Conservation (phyloP, 1,139 yeast genomes). For the Candida gigantensis region DNA sequence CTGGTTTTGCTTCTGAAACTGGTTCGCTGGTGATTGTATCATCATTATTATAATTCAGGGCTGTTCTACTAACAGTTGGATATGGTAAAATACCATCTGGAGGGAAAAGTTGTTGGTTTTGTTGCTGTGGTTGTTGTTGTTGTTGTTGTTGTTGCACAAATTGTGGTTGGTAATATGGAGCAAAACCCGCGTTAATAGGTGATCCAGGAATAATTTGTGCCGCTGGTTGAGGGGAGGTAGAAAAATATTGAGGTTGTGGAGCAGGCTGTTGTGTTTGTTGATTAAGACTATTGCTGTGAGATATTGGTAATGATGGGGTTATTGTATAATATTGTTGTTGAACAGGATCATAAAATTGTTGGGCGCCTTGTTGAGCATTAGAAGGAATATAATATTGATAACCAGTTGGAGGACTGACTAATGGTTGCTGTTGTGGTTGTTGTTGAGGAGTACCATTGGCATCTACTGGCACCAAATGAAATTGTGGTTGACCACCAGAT, state of each 20-base stretch:
- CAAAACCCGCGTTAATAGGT: slow-evolving; percentile 12
- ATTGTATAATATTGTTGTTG: slow-evolving; percentile 48
- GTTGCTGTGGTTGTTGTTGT: slow-evolving; percentile 10
- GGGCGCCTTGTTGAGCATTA: slow-evolving; percentile 29
- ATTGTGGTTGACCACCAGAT: slow-evolving; percentile 15
- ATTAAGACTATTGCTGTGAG: slow-evolving; percentile 31
- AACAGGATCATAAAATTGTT: slow-evolving; percentile 48
- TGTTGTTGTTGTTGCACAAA: slow-evolving; percentile 11
- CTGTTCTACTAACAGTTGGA: slow-evolving; percentile 10
- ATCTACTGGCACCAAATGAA: slow-evolving; percentile 17
- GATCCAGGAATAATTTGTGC: slow-evolving; percentile 13
- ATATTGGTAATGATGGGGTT: slow-evolving; percentile 34
- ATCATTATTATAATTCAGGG: slow-evolving; percentile 7
- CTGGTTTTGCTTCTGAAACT: slow-evolving; percentile 1
- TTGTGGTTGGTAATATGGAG: slow-evolving; percentile 11
- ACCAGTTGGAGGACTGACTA: slow-evolving; percentile 19
- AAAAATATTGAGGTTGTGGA: slow-evolving; percentile 43
- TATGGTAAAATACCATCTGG: slow-evolving; percentile 12
- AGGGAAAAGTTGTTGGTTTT: not conserved
- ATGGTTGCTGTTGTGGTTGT: slow-evolving; percentile 8
- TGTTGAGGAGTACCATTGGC: slow-evolving; percentile 13
- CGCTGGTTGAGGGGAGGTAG: slow-evolving; percentile 35
- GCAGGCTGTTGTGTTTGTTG: slow-evolving; percentile 14
- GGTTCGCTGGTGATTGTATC: slow-evolving; percentile 6
- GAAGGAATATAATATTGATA: slow-evolving; percentile 21